phyloP scores from a whole-genome alignment of 352 stramenopile species.

The Nothophytophthora sp. region DNA sequence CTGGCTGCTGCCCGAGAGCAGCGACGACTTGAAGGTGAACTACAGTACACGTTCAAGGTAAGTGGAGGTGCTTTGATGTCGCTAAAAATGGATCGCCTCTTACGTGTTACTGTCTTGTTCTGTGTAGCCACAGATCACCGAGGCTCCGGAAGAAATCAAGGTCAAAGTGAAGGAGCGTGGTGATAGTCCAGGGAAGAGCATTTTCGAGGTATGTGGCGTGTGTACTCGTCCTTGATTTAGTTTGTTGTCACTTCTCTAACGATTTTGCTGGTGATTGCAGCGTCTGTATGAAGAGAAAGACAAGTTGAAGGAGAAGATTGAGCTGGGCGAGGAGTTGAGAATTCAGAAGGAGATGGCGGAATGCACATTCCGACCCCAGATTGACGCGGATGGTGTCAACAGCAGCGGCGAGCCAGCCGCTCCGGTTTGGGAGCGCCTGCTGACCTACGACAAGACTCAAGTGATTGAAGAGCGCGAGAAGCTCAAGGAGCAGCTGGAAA shows the following conservation, averaged over 20 bases:
- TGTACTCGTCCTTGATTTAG: constrained; percentile 25
- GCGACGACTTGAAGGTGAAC: constrained; percentile 71
- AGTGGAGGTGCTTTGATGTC: constrained; percentile 7
- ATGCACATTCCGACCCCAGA: constrained; percentile 79
- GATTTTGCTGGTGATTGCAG: constrained; percentile 34
- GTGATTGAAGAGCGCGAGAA: constrained; percentile 79
- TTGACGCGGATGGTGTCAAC: constrained; percentile 35
- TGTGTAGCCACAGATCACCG: constrained; percentile 55
- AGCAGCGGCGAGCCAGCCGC: constrained; percentile 36
- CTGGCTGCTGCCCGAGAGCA: constrained; percentile 67
- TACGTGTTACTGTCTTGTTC: constrained; percentile 10
- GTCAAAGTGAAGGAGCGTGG: constrained; percentile 56
- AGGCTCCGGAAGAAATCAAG: constrained; percentile 56
- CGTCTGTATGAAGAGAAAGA: constrained; percentile 82
- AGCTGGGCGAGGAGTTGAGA: constrained; percentile 64
- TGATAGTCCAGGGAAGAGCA: constrained; percentile 60
- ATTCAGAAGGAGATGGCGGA: constrained; percentile 77
- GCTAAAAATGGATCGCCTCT: constrained; percentile 3
- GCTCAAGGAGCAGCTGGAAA: constrained; percentile 66
- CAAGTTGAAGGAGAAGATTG: constrained; percentile 78
- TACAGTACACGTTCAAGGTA: constrained; percentile 80
- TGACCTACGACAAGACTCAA: constrained; percentile 81
- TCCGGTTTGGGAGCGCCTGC: constrained; percentile 74
- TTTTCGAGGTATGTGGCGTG: constrained; percentile 90
- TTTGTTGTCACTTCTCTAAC: no score